Evolutionary conservation across 1,284 basidiomycete species (phyloP).

Genomic region (Rhodotorula sp.): DNA sequence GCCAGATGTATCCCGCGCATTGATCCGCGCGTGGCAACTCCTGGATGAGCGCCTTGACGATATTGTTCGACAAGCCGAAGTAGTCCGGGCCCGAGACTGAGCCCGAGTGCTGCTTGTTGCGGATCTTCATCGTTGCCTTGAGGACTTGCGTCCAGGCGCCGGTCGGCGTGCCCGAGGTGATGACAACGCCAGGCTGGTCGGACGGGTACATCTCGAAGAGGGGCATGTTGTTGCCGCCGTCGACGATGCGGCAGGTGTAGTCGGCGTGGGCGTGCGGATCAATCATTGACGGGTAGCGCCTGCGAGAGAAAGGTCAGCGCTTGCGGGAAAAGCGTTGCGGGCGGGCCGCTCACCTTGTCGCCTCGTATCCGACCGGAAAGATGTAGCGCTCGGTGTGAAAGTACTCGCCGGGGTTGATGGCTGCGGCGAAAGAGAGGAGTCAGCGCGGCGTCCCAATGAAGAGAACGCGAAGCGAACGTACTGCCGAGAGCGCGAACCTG

Average conservation of each 20-base stretch:
- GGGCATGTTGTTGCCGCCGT: slow-evolving; percentile 68
- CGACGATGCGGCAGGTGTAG: slow-evolving; percentile 75
- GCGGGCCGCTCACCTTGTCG: slow-evolving; percentile 59
- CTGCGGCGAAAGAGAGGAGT: not conserved
- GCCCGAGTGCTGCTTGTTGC: slow-evolving; percentile 73
- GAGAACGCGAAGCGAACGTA: slow-evolving; percentile 38
- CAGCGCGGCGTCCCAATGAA: not conserved
- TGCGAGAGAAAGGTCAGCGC: slow-evolving; percentile 42
- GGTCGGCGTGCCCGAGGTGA: slow-evolving; percentile 75
- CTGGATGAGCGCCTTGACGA: slow-evolving; percentile 78
- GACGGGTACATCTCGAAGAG: slow-evolving; percentile 73
- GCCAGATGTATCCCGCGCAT: slow-evolving; percentile 74
- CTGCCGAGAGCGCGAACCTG: slow-evolving; percentile 67
- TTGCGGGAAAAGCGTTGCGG: not conserved
- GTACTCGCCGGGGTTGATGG: slow-evolving; percentile 49
- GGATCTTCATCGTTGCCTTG: slow-evolving; percentile 69
- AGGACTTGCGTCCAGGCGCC: slow-evolving; percentile 78
- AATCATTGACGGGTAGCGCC: slow-evolving; percentile 70
- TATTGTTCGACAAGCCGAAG: slow-evolving; percentile 75
- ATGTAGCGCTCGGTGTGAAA: slow-evolving; percentile 81
- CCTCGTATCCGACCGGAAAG: slow-evolving; percentile 77
- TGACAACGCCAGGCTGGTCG: slow-evolving; percentile 62
- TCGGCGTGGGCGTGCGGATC: slow-evolving; percentile 65
- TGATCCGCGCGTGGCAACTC: slow-evolving; percentile 67
- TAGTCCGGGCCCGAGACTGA: slow-evolving; percentile 80